Evolutionary conservation across 2,329 filamentous ascomycete genomes (phyloP).

Genomic region (Decorospora gaudefroyi): DNA sequence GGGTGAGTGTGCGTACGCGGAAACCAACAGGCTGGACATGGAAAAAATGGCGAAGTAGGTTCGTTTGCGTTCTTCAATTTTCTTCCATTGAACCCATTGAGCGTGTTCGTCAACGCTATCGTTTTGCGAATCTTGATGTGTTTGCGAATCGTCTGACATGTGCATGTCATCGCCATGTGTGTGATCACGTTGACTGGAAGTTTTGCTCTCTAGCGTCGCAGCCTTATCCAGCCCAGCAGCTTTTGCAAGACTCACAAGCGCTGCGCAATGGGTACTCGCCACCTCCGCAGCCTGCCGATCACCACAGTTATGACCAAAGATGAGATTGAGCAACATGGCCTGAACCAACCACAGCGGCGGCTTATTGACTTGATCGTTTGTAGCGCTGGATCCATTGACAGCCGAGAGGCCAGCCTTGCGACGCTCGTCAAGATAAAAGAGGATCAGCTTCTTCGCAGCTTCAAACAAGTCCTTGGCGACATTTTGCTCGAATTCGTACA

Average conservation of each 20-base stretch:
- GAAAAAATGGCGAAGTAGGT: constrained; percentile 91
- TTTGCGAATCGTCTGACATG: constrained; percentile 56
- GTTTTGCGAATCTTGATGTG: constrained; percentile 49
- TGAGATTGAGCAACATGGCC: constrained; percentile 93
- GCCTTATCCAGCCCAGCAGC: constrained; percentile 76
- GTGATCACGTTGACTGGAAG: constrained; percentile 29
- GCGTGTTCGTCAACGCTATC: constrained; percentile 60
- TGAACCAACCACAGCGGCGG: constrained; percentile 94
- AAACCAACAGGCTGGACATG: constrained; percentile 86
- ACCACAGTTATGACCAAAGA: constrained; percentile 92
- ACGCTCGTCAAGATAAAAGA: constrained; percentile 87
- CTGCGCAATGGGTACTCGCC: constrained; percentile 87
- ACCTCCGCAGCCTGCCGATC: constrained; percentile 91
- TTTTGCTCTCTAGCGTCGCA: constrained; percentile 27
- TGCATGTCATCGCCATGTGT: constrained; percentile 60
- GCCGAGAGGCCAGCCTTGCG: constrained; percentile 79
- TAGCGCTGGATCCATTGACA: constrained; percentile 57
- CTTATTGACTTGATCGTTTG: constrained; percentile 65
- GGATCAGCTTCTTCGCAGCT: constrained; percentile 93
- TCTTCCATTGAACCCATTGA: constrained; percentile 92
- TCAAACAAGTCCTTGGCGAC: constrained; percentile 87
- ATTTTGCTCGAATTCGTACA: constrained; percentile 83
- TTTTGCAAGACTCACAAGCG: constrained; percentile 86
- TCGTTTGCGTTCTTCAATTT: constrained; percentile 85
- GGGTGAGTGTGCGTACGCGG: constrained; percentile 90